Conservation (phyloP, 768 basidiomycete genomes). For the Rhizopogon roseolus region DNA sequence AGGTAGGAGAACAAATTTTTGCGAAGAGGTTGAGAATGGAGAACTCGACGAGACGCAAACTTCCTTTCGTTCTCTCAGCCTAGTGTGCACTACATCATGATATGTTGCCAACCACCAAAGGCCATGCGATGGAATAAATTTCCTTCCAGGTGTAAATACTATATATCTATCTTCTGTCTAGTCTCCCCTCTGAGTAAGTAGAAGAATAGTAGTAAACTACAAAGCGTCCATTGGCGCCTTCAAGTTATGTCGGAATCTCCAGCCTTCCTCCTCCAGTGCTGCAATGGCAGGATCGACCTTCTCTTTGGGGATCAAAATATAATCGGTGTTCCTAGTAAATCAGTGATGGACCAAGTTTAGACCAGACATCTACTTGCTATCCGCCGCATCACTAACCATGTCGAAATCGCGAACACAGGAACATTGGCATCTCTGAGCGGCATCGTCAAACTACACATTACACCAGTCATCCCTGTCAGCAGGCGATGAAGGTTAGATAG, state of each 20-base stretch:
- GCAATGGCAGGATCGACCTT: conserved; percentile 36
- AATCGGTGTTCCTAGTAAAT: conserved; percentile 57
- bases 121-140: too few relatives aligned
- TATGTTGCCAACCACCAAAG: too few relatives aligned
- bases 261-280: conserved; percentile 46
- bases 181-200: too few relatives aligned
- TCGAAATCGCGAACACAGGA: conserved; percentile 57
- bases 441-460: conserved; percentile 47
- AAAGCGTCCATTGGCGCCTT: neutral
- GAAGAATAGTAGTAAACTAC: neutral
- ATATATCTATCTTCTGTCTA: too few relatives aligned
- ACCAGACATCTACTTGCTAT: neutral
- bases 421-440: conserved; percentile 49
- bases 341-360: neutral
- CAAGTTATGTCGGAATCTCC: conserved; percentile 27
- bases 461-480: conserved; percentile 46
- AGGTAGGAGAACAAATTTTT: neutral
- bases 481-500: conserved; percentile 1
- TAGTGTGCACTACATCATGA: too few relatives aligned
- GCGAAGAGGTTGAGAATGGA: neutral
- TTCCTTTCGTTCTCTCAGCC: neutral
- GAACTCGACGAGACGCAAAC: neutral
- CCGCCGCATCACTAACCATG: conserved; percentile 39
- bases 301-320: conserved; percentile 48
- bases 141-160: too few relatives aligned